phyloP scores from a whole-genome alignment of 768 basidiomycete genomes.

The Naematelia encephala region DNA sequence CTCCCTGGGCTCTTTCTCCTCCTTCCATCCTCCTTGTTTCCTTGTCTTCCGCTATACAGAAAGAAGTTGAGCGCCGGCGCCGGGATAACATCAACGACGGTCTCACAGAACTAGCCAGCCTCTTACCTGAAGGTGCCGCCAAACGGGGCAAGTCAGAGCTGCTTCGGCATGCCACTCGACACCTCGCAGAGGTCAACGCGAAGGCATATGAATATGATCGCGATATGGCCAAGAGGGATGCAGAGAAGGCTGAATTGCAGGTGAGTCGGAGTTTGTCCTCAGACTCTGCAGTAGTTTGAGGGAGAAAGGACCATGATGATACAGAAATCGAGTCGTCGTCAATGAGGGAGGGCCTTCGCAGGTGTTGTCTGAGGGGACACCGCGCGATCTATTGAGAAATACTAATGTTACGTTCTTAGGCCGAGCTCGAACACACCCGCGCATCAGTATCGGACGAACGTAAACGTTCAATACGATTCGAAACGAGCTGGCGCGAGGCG shows the following conservation, averaged over 20 bases:
- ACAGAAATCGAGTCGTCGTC: too few species aligned
- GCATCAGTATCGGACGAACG: slow-evolving; percentile 29
- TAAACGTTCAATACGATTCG: slow-evolving; percentile 23
- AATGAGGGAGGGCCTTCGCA: too few species aligned
- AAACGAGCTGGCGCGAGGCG: slow-evolving; percentile 43
- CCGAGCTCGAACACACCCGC: slow-evolving; percentile 15
- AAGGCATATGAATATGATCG: slow-evolving; percentile 69
- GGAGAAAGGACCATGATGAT: too few species aligned
- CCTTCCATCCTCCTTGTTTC: neutral
- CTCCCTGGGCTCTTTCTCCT: neutral
- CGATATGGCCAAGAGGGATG: slow-evolving; percentile 20
- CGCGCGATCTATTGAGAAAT: too few species aligned
- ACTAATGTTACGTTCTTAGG: slow-evolving; percentile 6
- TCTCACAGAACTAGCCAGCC: slow-evolving; percentile 83
- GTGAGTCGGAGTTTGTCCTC: slow-evolving; percentile 17
- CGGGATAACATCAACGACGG: slow-evolving; percentile 95
- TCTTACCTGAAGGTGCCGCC: slow-evolving; percentile 78
- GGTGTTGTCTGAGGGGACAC: too few species aligned
- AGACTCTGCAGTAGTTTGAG: too few species aligned
- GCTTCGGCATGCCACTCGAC: slow-evolving; percentile 79
- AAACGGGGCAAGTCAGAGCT: slow-evolving; percentile 76
- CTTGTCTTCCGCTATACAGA: slow-evolving; percentile 59
- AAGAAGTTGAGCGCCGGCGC: slow-evolving; percentile 95
- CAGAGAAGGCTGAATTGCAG: slow-evolving; percentile 20
- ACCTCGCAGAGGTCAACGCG: slow-evolving; percentile 86